Percentiles rank a stretch among this genome's conserved stretches.
These are phyloP conservation scores for Claviceps purpurea DNA, from an alignment of 2,329 filamentous ascomycete genomes.

Conservation along the genomic window DNA sequence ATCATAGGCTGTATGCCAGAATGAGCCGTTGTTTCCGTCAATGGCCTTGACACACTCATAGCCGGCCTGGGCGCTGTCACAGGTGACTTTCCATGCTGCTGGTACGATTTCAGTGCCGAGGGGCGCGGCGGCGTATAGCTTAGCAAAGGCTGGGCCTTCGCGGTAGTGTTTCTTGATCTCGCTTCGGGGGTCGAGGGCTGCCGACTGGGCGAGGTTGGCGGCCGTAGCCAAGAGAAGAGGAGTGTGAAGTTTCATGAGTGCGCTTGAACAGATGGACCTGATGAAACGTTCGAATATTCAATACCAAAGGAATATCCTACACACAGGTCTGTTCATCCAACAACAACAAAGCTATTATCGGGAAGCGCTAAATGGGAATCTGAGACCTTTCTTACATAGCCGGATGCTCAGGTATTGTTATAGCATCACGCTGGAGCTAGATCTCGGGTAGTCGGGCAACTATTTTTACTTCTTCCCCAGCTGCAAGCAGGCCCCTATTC, in stretches of 20 bases:
- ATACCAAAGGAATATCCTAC: neutral
- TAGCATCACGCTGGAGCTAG: neutral
- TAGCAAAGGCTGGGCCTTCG: neutral
- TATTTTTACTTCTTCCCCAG: neutral
- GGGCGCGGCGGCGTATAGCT: conserved; percentile 3
- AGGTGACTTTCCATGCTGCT: conserved; percentile 14
- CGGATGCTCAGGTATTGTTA: neutral
- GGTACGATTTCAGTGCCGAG: conserved; percentile 5
- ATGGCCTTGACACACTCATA: conserved; percentile 16
- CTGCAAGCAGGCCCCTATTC: neutral
- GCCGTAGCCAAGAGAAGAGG: neutral
- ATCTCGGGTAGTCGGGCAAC: neutral
- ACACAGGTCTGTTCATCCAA: neutral
- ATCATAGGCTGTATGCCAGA: conserved; percentile 15
- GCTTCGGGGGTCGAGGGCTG: neutral
- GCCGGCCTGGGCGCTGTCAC: conserved; percentile 15
- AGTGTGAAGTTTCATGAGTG: neutral
- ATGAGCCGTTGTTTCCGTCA: conserved; percentile 15
- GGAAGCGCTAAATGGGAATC: neutral
- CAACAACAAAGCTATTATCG: neutral
- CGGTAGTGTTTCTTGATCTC: conserved; percentile 1
- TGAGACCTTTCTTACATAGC: neutral
- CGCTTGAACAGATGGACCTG: no score
- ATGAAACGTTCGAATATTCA: neutral
- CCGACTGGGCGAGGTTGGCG: neutral